Evolutionary conservation across 192 early-diverging fungal species (phyloP).

Genomic region (Gamsiella multidivaricata): DNA sequence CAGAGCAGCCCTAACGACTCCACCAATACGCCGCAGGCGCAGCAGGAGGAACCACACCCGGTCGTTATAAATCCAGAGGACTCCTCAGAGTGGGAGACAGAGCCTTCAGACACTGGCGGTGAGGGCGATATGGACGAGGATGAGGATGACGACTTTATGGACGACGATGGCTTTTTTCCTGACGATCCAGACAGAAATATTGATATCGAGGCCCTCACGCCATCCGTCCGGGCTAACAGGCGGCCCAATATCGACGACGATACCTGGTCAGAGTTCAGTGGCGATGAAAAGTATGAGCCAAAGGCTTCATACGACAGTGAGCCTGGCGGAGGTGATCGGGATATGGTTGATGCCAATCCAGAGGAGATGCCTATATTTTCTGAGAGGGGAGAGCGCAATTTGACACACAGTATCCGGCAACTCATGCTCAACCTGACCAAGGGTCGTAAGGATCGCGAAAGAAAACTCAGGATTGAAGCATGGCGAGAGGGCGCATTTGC

Average conservation of each 20-base stretch:
- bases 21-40: background rate
- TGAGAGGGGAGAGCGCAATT: background rate
- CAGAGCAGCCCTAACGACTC: background rate
- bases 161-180: background rate
- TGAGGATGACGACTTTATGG: conserved; percentile 3
- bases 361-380: background rate
- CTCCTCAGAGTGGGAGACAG: conserved; percentile 37
- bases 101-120: conserved; percentile 11
- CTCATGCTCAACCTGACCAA: conserved; percentile 36
- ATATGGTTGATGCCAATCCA: conserved; percentile 24
- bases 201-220: conserved; percentile 21
- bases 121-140: conserved; percentile 4
- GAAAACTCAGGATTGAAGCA: conserved; percentile 20
- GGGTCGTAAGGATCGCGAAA: conserved; percentile 30
- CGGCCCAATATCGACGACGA: conserved; percentile 15
- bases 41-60: background rate
- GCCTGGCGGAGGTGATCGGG: conserved; percentile 23
- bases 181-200: background rate
- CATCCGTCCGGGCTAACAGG: conserved; percentile 12
- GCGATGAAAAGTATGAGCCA: conserved; percentile 43
- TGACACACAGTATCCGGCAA: conserved; percentile 31
- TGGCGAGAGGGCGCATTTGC: background rate
- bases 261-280: conserved; percentile 48
- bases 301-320: background rate
- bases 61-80: background rate